These are phyloP conservation scores for Eruca vesicaria DNA, from an alignment of 441 rosid genomes.

Conservation along the genomic window DNA sequence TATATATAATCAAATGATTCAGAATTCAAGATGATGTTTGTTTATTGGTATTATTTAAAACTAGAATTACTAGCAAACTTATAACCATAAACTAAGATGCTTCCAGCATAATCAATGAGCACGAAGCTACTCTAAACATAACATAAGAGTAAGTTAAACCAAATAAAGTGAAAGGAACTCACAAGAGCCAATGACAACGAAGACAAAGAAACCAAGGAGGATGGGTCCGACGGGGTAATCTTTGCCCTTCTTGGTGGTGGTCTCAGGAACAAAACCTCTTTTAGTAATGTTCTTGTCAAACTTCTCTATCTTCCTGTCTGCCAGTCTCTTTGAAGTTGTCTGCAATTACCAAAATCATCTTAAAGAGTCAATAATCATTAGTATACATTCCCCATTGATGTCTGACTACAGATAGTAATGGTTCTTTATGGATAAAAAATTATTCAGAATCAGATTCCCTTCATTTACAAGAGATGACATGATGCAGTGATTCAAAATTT, in stretches of 20 bases:
- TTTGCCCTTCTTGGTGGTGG: constrained; percentile 71
- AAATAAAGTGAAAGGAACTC: constrained; percentile 16
- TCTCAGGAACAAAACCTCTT: constrained; percentile 82
- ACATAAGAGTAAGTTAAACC: not conserved
- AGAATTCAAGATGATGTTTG: not conserved
- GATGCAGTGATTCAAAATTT: not conserved
- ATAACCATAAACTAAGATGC: not conserved
- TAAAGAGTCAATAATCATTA: not conserved
- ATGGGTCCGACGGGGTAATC: constrained; percentile 85
- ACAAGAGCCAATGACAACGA: constrained; percentile 95
- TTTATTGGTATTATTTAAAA: not conserved
- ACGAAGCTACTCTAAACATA: not conserved
- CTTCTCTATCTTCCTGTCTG: constrained; percentile 71
- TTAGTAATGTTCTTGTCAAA: constrained; percentile 79
- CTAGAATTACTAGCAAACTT: not conserved
- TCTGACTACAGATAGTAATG: not conserved
- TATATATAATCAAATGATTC: not conserved
- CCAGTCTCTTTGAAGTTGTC: constrained; percentile 84
- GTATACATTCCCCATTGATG: not conserved
- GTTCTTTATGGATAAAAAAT: not conserved
- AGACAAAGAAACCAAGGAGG: constrained; percentile 83
- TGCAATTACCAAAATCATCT: constrained; percentile 23
- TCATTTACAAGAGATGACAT: not conserved
- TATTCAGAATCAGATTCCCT: not conserved
- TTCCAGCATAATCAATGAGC: not conserved